Evolutionary conservation across 1,284 basidiomycete species (phyloP), one percentile per base, ranked within the genome.

Genomic region (Apiotrichum laibachii): DNA sequence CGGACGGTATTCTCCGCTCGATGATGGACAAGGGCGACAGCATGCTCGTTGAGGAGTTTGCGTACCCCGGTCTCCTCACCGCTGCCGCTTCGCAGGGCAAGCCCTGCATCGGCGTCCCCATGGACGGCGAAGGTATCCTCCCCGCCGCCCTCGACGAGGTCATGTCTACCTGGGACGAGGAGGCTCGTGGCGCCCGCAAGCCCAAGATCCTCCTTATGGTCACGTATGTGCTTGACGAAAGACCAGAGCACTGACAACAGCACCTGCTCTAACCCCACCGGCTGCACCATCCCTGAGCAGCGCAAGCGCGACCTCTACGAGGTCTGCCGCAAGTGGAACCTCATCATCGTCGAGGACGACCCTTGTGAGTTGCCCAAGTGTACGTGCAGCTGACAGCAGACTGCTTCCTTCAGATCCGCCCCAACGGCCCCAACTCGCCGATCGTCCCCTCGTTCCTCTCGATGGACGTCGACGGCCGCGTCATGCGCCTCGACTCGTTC

Each of bases 401-500:
- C 65, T 60, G 63, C 68, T 57, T 66, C 69, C 59, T 72, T 11
- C 67, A 72, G 55, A 68, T 69, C 60, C 56, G 71, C 47, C 63
- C 71, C 34, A 77, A 80, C 65, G 76, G 75, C 15, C 72, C 80
- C 33, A 79, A 80, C 31, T 65, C 55, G 22, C 72, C 71, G 11
- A 69, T 72, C n/a, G 53, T 65, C 13, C 56, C 64, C 43, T 56
- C 62, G 33, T 69, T 68, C 66, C 60, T 69, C 15, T 62, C 61
- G 45, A 84, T 87, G 64, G 89, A 91, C 72, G 85, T 85, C 61
- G 85, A 91, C 73, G 89, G 88, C 2, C 84, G 89, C 21, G 89
- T 91, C 35, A 83, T 91, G 52, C 86, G 88, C 5, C 76, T 90
- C 33, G 88, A 90, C 70, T 86, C 85, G 0, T 90, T 90, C 73